These are phyloP conservation scores for Chenopodium formosanum DNA, from an alignment of 148 eudicot species.

Conservation along the genomic window DNA sequence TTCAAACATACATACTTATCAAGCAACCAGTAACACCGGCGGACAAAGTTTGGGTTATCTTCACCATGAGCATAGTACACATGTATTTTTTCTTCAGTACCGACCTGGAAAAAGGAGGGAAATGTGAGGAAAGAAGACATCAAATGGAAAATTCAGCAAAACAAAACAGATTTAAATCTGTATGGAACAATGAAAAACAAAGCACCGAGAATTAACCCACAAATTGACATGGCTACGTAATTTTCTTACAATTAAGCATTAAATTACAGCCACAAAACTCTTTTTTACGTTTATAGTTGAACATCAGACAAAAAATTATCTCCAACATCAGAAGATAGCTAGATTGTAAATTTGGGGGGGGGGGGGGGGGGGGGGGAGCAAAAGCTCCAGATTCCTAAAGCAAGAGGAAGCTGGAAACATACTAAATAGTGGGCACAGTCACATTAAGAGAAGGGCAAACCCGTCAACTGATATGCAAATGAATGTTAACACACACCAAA, in stretches of 20 bases:
- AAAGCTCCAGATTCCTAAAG: not conserved
- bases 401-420: not conserved
- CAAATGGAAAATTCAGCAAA: not conserved
- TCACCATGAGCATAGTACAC: conserved; percentile 95
- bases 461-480: not conserved
- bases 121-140: not conserved
- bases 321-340: not conserved
- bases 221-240: not conserved
- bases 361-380: too few relatives aligned
- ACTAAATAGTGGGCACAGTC: not conserved
- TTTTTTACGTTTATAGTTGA: not conserved
- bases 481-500: not conserved
- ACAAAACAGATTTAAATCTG: not conserved
- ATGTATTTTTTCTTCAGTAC: conserved; percentile 85
- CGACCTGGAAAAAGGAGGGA: conserved; percentile 53
- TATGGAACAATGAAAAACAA: not conserved
- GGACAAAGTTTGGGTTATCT: conserved; percentile 76
- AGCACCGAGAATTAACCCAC: not conserved
- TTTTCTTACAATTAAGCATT: not conserved
- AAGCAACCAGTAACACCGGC: conserved; percentile 98
- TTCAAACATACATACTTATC: conserved; percentile 68
- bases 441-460: not conserved
- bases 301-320: not conserved
- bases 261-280: not conserved
- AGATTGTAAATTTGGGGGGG: not conserved